phyloP scores from a whole-genome alignment of 1,284 basidiomycete species.

The Cryptococcus floricola region DNA sequence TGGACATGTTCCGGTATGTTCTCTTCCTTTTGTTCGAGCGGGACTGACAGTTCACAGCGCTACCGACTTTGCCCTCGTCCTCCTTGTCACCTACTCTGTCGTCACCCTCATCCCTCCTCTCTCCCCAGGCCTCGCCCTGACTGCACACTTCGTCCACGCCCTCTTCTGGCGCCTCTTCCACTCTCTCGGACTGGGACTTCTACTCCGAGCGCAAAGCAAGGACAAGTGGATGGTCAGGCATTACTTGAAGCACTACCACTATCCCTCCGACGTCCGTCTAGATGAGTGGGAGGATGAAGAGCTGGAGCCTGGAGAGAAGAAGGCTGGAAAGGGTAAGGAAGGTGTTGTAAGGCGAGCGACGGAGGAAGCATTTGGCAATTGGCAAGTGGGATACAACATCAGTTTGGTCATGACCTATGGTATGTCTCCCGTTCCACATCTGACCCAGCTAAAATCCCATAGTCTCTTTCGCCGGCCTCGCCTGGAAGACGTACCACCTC shows the following conservation, averaged over 20 bases:
- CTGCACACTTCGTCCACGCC: slow-evolving; percentile 75
- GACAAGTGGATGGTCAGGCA: slow-evolving; percentile 88
- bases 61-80: slow-evolving; percentile 63
- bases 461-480: slow-evolving; percentile 77
- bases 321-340: slow-evolving; percentile 41
- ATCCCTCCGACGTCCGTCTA: slow-evolving; percentile 51
- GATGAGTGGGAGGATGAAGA: slow-evolving; percentile 12
- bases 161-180: slow-evolving; percentile 83
- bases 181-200: slow-evolving; percentile 77
- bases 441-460: slow-evolving; percentile 8
- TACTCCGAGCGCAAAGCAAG: slow-evolving; percentile 78
- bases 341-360: slow-evolving; percentile 63
- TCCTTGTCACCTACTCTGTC: slow-evolving; percentile 59
- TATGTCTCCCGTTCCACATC: slow-evolving; percentile 46
- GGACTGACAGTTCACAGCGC: slow-evolving; percentile 50
- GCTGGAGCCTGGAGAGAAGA: slow-evolving; percentile 11
- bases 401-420: slow-evolving; percentile 93
- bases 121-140: slow-evolving; percentile 50
- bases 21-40: neutral
- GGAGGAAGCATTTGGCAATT: slow-evolving; percentile 87
- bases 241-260: slow-evolving; percentile 87
- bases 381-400: slow-evolving; percentile 90
- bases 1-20: slow-evolving; percentile 76
- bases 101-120: slow-evolving; percentile 51
- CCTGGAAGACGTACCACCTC: slow-evolving; percentile 79